Evolutionary conservation across 2,329 filamentous ascomycete species (phyloP), one percentile per base, ranked within the genome.

Genomic region (Arachnomyces sp.): DNA sequence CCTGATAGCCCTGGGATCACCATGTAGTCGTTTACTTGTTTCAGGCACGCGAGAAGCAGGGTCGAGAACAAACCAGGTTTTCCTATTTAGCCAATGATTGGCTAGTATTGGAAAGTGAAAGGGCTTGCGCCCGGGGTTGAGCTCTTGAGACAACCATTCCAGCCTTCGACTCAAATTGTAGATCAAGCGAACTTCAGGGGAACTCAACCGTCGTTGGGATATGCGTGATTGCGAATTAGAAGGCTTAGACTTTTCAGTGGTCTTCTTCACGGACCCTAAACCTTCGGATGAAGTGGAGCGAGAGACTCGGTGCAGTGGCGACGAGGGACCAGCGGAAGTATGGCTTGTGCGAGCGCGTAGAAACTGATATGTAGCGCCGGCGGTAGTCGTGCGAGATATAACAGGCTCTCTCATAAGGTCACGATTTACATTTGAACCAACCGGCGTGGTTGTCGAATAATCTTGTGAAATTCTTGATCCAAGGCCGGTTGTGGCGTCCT

Each of bases 61-160:
- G 40, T 66, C 62, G 31, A 56, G 52, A 18, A 67, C 61, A 14
- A 62, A 34, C 63, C 62, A 66, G 1, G 62, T 66, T 25, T 58
- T 50, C 31, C 45, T 53, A 39, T 65, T 67, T n/a, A 67, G 37
- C 63, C 63, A 67, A 41, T 66, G 64, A 35, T 65, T 66, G 25
- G 62, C 56, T 31, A 66, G 54, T 15, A 62, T 43, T 16, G 59
- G 50, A 40, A 66, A 66, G 43, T 65, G 60, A 38, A 59, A 65
- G 4, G 62, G 57, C 42, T 59, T 63, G 34, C 59, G 53, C 7
- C 63, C 64, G 4, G 64, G 63, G 4, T 55, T 60, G 15, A 59
- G 52, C 42, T 67, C 62, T 31, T 57, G 49, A 21, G 55, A 52
- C 9, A 64, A 44, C 64, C 64, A 67, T 32, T 55, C 47, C 3